These are phyloP conservation scores for Colletotrichum aenigma DNA, from an alignment of 2,329 filamentous ascomycete genomes.

Conservation along the genomic window DNA sequence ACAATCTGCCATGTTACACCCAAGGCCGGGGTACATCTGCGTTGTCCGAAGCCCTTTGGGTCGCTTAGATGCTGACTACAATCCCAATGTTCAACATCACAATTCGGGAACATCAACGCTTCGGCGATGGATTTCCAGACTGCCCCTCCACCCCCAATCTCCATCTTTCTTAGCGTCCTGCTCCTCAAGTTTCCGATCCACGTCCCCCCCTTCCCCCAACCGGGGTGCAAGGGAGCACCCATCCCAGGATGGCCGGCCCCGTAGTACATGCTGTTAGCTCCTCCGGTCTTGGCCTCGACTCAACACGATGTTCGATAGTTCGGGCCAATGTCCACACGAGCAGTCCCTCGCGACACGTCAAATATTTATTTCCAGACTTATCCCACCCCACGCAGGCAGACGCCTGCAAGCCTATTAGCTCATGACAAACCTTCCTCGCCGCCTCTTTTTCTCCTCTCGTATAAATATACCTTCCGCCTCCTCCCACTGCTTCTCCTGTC, in stretches of 20 bases:
- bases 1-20: neutral
- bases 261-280: constrained; percentile 6
- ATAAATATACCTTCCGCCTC: constrained; percentile 32
- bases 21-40: neutral
- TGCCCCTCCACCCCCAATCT: constrained; percentile 3
- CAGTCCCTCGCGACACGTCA: constrained; percentile 28
- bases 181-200: constrained; percentile 7
- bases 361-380: constrained; percentile 27
- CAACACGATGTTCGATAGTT: constrained; percentile 29
- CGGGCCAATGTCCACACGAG: constrained; percentile 44
- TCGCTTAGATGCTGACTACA: neutral
- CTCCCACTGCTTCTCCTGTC: neutral
- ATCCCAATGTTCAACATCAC: neutral
- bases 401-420: constrained; percentile 35
- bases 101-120: neutral
- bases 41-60: neutral
- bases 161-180: constrained; percentile 11
- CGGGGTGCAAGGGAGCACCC: constrained; percentile 5
- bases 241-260: neutral
- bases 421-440: constrained; percentile 29
- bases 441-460: constrained; percentile 23
- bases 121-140: neutral
- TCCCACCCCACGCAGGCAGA: constrained; percentile 32
- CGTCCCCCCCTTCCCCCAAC: constrained; percentile 1
- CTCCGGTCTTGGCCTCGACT: constrained; percentile 18